Base-by-base conservation (phyloP, 192 early-diverging fungal genomes). In the Coemansia asiatica region DNA sequence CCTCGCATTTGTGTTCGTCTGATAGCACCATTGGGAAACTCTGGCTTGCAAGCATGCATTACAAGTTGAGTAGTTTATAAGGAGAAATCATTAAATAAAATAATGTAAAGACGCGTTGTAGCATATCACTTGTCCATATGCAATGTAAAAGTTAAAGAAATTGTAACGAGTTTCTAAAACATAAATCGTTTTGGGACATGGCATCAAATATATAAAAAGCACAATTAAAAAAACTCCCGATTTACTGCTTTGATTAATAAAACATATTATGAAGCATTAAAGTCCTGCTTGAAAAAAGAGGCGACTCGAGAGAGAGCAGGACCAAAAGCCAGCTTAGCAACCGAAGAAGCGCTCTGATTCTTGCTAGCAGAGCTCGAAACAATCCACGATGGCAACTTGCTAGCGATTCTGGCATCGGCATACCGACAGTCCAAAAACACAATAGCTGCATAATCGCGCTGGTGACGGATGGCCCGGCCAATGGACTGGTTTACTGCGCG, bases 401-500 rank as follows among this genome's bases (percentile, higher is more conserved):
- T n/a, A 2, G 79, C 61, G 31, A 84, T 85, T 5, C 73, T 55
- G 1, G 66, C 23, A 22, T 79, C 73, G 0, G 79, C 73, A 70
- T 90, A 90, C 1, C 90, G 71, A 21, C 73, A 53, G 59, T 96
- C 96, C 29, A 96, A 55, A 38, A 98, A 74, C 3, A 93, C 67
- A 53, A 98, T 91, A 1, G 87, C 86, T 0, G 95, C 92, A 73
- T 91, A 95, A 72, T 98, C 96, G 49, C 85, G 68, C 36, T 83
- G 84, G 72, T 98, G 96, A 10, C 96, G 88, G 60, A 98, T 96
- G 4, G 94, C 95, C 16, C 96, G 85, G 6, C 95, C 95, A 57
- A 93, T 93, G 3, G 87, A 88, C 78, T 96, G 94, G 74, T 98
- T 95, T 0, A 97, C 91, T 3, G 92, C 91, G 22, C 89, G 86